phyloP scores from a whole-genome alignment of 352 stramenopile species.

The Globisporangium perplexum region DNA sequence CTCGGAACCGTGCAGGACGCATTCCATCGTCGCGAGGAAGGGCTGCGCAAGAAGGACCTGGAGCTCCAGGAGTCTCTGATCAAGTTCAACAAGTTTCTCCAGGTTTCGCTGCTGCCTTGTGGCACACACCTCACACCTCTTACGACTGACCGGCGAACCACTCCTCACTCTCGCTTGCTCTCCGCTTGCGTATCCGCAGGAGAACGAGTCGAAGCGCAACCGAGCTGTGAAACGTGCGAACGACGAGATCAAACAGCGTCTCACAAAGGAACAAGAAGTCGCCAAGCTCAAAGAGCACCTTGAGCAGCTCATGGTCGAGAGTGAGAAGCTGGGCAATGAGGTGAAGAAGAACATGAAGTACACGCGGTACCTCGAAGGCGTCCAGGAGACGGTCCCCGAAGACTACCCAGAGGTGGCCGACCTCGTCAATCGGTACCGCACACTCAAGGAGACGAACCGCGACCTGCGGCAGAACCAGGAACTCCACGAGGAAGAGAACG shows the following conservation, averaged over 20 bases:
- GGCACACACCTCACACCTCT: too few relatives aligned
- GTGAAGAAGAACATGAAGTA: slow-evolving; percentile 86
- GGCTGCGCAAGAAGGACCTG: slow-evolving; percentile 90
- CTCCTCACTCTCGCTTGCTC: background rate
- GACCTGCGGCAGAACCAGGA: slow-evolving; percentile 72
- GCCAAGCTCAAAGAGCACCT: slow-evolving; percentile 68
- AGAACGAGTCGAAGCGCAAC: slow-evolving; percentile 94
- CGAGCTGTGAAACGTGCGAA: slow-evolving; percentile 88
- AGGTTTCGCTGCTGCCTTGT: too few relatives aligned
- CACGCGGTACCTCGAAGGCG: slow-evolving; percentile 81
- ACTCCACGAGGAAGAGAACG: slow-evolving; percentile 83
- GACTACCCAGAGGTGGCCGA: slow-evolving; percentile 92
- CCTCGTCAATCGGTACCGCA: slow-evolving; percentile 90
- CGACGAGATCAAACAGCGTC: slow-evolving; percentile 90
- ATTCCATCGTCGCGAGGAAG: slow-evolving; percentile 91
- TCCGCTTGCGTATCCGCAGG: slow-evolving; percentile 30
- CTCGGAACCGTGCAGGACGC: slow-evolving; percentile 49
- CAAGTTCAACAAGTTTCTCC: slow-evolving; percentile 95
- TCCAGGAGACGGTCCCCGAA: slow-evolving; percentile 87
- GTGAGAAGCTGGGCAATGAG: slow-evolving; percentile 53
- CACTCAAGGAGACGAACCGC: slow-evolving; percentile 88
- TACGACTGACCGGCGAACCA: background rate
- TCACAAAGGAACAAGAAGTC: slow-evolving; percentile 88
- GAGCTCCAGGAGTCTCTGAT: slow-evolving; percentile 94
- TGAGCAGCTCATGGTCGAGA: slow-evolving; percentile 54